phyloP scores from a whole-genome alignment of 768 basidiomycete species.

The Pisolithus tinctorius region DNA sequence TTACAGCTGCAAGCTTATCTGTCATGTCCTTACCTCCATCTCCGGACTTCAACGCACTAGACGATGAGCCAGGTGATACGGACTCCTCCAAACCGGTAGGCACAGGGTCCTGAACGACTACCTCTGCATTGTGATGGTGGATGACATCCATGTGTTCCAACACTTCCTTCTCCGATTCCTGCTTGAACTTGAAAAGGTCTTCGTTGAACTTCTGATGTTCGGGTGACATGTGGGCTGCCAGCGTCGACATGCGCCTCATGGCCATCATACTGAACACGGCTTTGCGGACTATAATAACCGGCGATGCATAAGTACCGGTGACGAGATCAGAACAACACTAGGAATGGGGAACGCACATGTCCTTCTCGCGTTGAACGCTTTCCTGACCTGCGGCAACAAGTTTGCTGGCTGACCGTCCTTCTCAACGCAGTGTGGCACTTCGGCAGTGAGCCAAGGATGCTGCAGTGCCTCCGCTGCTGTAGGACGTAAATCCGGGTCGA shows the following conservation, averaged over 20 bases:
- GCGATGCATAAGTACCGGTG: slow-evolving; percentile 4
- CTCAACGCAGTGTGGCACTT: slow-evolving; percentile 62
- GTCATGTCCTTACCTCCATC: slow-evolving; percentile 15
- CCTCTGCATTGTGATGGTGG: slow-evolving; percentile 39
- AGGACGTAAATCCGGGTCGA: slow-evolving; percentile 74
- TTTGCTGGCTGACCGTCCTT: slow-evolving; percentile 58
- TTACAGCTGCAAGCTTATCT: slow-evolving; percentile 22
- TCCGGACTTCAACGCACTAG: background rate
- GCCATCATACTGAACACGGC: slow-evolving; percentile 85
- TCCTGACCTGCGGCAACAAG: slow-evolving; percentile 84
- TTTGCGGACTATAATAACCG: slow-evolving; percentile 60
- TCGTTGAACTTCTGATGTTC: slow-evolving; percentile 47
- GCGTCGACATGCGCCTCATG: slow-evolving; percentile 67
- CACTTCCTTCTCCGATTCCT: slow-evolving; percentile 62
- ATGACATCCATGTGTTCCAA: slow-evolving; percentile 38
- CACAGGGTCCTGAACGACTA: background rate
- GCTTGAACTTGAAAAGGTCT: slow-evolving; percentile 64
- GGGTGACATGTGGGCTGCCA: slow-evolving; percentile 33
- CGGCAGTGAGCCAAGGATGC: slow-evolving; percentile 63
- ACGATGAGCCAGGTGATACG: background rate
- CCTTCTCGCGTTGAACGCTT: slow-evolving; percentile 81
- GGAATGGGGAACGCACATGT: slow-evolving; percentile 51
- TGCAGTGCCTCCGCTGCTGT: slow-evolving; percentile 68
- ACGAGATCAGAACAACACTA: background rate
- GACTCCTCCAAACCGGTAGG: background rate